Evolutionary conservation across 2,329 filamentous ascomycete species (phyloP).

Genomic region (Fusarium ramigenum): DNA sequence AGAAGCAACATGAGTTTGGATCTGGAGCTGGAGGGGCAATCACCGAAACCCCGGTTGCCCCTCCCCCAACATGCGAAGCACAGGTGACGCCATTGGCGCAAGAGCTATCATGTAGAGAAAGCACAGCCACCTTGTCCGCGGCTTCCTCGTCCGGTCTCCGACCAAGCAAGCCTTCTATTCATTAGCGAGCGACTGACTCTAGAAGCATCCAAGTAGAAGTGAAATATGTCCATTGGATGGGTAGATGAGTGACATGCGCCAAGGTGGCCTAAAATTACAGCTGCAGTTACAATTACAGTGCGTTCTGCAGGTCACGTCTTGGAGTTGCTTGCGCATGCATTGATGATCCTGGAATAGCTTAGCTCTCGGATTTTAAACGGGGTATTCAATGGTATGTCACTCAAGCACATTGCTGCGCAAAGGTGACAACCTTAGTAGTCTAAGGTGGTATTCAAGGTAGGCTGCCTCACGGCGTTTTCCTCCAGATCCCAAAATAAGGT

Average conservation of each 20-base stretch:
- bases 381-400: background rate
- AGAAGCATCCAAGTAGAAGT: background rate
- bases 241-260: constrained; percentile 6
- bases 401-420: background rate
- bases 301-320: constrained; percentile 4
- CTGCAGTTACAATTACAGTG: background rate
- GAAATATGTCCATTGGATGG: background rate
- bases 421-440: background rate
- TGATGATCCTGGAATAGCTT: constrained; percentile 2
- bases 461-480: constrained; percentile 16
- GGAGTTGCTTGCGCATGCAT: constrained; percentile 2
- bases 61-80: constrained; percentile 20
- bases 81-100: constrained; percentile 34
- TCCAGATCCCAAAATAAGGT: background rate
- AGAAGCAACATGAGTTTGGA: background rate
- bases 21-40: constrained; percentile 29
- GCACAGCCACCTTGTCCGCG: constrained; percentile 28
- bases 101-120: constrained; percentile 3
- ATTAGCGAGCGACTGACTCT: background rate
- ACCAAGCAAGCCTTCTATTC: background rate
- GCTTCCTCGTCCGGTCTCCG: background rate
- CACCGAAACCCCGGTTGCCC: constrained; percentile 27
- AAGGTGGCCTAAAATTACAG: constrained; percentile 3
- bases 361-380: background rate
- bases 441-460: background rate